Conservation (phyloP, 164 flowering plant genomes). For the Vitis cinerea region DNA sequence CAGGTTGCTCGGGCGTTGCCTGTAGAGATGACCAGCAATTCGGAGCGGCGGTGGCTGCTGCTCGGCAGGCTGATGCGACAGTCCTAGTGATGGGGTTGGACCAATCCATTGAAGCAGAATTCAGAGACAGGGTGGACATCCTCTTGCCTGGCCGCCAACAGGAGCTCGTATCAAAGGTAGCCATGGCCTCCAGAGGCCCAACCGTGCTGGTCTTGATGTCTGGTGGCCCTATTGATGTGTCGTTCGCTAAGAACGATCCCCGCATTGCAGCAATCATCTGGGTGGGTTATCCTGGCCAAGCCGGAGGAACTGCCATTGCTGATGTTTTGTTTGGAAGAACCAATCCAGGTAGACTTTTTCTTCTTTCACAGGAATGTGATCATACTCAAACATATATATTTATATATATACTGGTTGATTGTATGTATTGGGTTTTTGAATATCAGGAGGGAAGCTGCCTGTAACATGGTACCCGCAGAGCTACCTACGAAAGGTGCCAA, state of each 20-base stretch:
- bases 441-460: constrained; percentile 64
- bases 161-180: constrained; percentile 59
- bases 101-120: constrained; percentile 63
- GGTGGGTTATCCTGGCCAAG: constrained; percentile 86
- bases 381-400: no score
- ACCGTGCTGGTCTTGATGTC: constrained; percentile 55
- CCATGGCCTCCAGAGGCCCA: constrained; percentile 59
- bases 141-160: constrained; percentile 74
- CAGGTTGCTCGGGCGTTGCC: constrained; percentile 47
- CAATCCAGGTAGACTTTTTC: constrained; percentile 48
- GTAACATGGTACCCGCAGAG: constrained; percentile 79
- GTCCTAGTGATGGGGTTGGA: constrained; percentile 66
- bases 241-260: constrained; percentile 70
- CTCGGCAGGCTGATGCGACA: constrained; percentile 62
- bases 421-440: no score
- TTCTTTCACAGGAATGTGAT: no score
- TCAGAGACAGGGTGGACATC: constrained; percentile 43
- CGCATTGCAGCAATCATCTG: constrained; percentile 58
- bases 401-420: no score
- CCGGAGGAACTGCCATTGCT: constrained; percentile 76
- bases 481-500: constrained; percentile 55
- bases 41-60: constrained; percentile 46
- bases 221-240: constrained; percentile 69
- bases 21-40: constrained; percentile 35
- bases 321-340: constrained; percentile 52